Percentiles rank a stretch among this genome's conserved stretches.
Conservation (phyloP, 441 rosid species). For the Erodium moschatum region DNA sequence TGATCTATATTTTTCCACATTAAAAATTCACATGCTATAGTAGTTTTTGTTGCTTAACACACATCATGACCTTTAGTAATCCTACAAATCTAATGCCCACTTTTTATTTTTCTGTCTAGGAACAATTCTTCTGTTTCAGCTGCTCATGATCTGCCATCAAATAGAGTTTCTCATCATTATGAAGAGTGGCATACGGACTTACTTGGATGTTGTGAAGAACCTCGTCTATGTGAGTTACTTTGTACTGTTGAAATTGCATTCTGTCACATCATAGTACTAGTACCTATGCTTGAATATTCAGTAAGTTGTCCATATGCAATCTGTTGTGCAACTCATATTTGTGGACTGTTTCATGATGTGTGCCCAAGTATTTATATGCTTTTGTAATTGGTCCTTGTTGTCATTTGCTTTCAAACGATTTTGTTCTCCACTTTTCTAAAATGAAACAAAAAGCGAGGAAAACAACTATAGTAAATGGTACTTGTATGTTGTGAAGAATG, state of each 20-base stretch:
- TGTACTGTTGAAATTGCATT: background rate
- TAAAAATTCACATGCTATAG: background rate
- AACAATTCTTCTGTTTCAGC: conserved; percentile 52
- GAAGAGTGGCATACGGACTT: conserved; percentile 82
- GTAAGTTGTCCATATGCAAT: background rate
- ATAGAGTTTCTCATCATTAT: conserved; percentile 38
- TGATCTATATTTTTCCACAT: background rate
- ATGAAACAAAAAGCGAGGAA: background rate
- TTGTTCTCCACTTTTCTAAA: no score
- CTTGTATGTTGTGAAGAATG: background rate
- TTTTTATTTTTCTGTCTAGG: conserved; percentile 35
- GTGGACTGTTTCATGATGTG: background rate
- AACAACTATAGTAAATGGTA: background rate
- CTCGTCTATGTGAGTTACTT: conserved; percentile 54
- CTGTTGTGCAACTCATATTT: background rate
- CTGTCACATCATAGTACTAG: background rate
- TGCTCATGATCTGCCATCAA: conserved; percentile 51
- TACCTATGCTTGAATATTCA: background rate
- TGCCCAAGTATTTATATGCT: background rate
- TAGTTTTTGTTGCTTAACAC: no score
- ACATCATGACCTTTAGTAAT: conserved; percentile 7
- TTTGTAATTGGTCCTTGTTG: background rate
- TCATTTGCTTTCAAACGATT: background rate
- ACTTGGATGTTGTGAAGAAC: conserved; percentile 78
- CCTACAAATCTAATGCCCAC: conserved; percentile 18